Evolutionary conservation across 169 alveolate species (phyloP), one percentile per base, ranked within the genome.

Genomic region (Cryptosporidium sp.): DNA sequence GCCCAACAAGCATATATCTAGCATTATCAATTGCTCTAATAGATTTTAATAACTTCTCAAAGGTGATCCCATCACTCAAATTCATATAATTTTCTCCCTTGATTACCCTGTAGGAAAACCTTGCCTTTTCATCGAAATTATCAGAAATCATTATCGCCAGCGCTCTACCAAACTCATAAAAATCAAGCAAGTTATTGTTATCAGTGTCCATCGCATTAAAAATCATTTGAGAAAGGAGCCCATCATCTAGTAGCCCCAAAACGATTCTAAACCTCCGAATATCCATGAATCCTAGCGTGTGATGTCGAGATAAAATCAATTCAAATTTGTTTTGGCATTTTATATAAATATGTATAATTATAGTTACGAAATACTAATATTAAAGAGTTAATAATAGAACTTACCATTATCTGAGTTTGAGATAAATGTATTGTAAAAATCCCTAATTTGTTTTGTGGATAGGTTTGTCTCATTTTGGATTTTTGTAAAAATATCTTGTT

Each of bases 121-220:
- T 93, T 39, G 93, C 70, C 39, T 93, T 91, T n/a, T 92, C 93
- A 31, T 91, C 85, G n/a, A 93, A 93, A 18, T 85, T 89, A 21
- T 95, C 96, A 5, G 91, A 87, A 16, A 94, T 86, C 97, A 94
- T 94, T 23, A 87, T 93, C 18, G 92, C 93, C n/a, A 94, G 86
- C 10, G 96, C 92, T 31, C 91, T 86, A 56, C 95, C 92, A 71
- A 91, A 94, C 56, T 94, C 97, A 51, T 89, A 91, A 61, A 94
- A 92, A 60, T 94, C 96, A 26, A 94, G 84, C 72, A 75, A 84
- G 2, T 91, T 95, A 84, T 94, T 95, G 18, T 85, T 91, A 75
- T 94, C 85, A 37, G 56, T 31, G 65, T 94, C 97, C 72, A 94
- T 94, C 6, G 97, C 97, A 52, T 84, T 89, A 70, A 94, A 94